Base-by-base conservation (phyloP, 148 eudicot species). In the Silene conica region DNA sequence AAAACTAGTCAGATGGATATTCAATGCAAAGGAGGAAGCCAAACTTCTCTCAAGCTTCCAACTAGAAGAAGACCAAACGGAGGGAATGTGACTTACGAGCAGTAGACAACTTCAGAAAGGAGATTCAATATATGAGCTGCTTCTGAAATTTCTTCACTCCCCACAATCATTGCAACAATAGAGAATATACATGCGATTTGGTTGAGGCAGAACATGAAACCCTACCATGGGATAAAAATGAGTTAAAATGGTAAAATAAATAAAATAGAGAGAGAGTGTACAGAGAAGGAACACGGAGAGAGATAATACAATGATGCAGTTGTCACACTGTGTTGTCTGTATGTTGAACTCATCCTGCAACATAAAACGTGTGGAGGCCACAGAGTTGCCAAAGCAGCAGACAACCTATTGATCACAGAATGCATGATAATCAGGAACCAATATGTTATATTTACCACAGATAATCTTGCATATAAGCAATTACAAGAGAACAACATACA, bases 271-370 rank as follows among this genome's bases (percentile, higher is more conserved):
- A 45, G 23, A 7, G 63, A 52, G 21, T 20, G 48, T 25, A 57
- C 15, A 60, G 50, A 48, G 62, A 76, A 70, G 71, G 66, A 77
- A 77, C 18, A 65, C 62, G 55, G 48, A 70, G 81, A 78, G 84
- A 79, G 84, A 67, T 67, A 46, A 41, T 95, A 95, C 99, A 85
- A 95, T 90, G 52, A 95, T 95, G 92, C 99, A 95, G 80, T 92
- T 95, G 78, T 95, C 99, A 78, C 99, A 95, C 76, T 85, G 76
- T 28, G 97, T 93, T 57, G 97, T 95, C 82, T 92, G 96, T 62
- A 95, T 95, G 89, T 92, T 95, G 86, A 92, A 89, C 83, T 95
- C 97, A 66, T 95, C 99, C 83, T 95, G 99, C 78, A 95, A 80
- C 83, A 95, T 67, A 79, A 95, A 95, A 63, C 99, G 88, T 10